Conservation (phyloP, 495 filamentous ascomycete species). For the Astrocystis sublimbata region DNA sequence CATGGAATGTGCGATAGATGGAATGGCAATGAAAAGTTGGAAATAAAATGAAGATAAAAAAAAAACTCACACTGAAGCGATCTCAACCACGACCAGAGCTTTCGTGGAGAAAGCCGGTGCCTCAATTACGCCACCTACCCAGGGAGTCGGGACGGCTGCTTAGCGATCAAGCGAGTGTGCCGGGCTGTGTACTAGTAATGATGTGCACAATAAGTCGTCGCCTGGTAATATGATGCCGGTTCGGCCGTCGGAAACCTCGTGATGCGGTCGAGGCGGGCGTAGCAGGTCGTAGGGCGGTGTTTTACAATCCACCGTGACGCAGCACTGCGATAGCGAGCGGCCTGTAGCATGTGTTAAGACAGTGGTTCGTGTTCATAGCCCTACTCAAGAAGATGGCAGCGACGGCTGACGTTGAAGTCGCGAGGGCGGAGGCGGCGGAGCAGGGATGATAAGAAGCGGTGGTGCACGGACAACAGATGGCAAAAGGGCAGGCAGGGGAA, state of each 20-base stretch:
- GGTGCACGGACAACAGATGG: neutral
- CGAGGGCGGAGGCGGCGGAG: neutral
- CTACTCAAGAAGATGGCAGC: constrained; percentile 15
- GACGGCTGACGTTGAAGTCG: constrained; percentile 16
- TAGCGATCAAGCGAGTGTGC: constrained; percentile 15
- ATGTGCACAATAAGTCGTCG: constrained; percentile 21
- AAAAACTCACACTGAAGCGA: constrained; percentile 55
- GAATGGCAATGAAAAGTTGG: too few species aligned
- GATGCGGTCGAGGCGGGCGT: constrained; percentile 9
- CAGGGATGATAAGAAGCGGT: neutral
- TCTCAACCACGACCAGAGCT: constrained; percentile 36
- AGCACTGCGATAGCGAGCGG: constrained; percentile 10
- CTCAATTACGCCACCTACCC: constrained; percentile 37
- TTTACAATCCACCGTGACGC: neutral
- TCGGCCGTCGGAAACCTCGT: constrained; percentile 20
- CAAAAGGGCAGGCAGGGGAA: neutral
- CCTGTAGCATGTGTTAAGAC: constrained; percentile 9
- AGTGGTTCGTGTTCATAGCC: neutral
- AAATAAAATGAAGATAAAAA: too few species aligned
- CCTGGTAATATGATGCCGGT: constrained; percentile 19
- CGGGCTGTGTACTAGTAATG: neutral
- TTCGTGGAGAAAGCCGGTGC: constrained; percentile 40
- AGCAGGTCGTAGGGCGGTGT: neutral
- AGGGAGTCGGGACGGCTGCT: constrained; percentile 20
- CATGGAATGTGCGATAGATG: too few species aligned